phyloP scores from a whole-genome alignment of 495 filamentous ascomycete species.

The Neurospora sp. region DNA sequence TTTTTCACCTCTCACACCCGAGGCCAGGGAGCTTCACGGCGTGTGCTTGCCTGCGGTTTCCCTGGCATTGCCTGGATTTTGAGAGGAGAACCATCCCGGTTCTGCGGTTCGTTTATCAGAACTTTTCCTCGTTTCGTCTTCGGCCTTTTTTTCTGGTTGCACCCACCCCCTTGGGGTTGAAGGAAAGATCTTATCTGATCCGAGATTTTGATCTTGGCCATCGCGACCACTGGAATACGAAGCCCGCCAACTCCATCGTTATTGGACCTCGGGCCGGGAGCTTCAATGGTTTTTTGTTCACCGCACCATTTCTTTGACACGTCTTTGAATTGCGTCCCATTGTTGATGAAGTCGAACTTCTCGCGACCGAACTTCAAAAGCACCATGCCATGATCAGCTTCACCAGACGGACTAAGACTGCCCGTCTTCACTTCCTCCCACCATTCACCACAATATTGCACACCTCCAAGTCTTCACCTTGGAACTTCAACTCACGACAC shows the following conservation, averaged over 20 bases:
- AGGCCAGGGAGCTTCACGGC: not conserved
- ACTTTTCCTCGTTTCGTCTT: not conserved
- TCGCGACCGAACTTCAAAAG: too few relatives aligned
- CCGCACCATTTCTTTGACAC: not conserved
- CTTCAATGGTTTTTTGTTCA: not conserved
- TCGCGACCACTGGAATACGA: not conserved
- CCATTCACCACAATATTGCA: too few relatives aligned
- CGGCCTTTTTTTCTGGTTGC: not conserved
- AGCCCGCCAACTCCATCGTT: not conserved
- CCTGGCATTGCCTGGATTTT: not conserved
- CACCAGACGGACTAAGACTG: too few relatives aligned
- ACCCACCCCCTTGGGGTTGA: not conserved
- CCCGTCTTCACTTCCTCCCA: too few relatives aligned
- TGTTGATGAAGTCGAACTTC: not conserved
- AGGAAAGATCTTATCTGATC: constrained; percentile 10
- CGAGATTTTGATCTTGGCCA: not conserved
- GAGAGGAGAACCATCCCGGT: not conserved
- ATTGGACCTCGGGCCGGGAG: not conserved
- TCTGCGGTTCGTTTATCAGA: not conserved
- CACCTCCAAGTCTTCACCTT: not conserved
- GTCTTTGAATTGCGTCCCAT: not conserved
- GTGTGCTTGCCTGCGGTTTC: not conserved
- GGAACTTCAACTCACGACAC: not conserved
- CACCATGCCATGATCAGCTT: too few relatives aligned
- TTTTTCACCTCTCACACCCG: not conserved